Conservation (phyloP, 139 green algal genomes). For the Pleodorina starrii region DNA sequence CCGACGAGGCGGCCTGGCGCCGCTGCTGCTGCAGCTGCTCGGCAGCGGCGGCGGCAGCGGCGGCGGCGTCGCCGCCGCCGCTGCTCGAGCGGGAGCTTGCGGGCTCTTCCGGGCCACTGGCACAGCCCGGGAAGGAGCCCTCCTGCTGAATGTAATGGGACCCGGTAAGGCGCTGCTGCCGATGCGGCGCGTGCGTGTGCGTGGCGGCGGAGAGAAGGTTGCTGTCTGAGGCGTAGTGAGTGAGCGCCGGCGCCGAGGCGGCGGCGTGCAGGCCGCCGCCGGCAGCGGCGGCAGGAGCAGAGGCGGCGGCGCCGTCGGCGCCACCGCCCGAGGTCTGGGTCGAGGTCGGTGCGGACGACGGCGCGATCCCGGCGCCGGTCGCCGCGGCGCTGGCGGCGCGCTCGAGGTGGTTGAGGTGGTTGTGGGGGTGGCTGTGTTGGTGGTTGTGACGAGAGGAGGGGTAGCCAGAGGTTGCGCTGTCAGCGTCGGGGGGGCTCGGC, state of each 20-base stretch:
- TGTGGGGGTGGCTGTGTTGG: neutral
- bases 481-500: neutral
- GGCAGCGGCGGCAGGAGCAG: neutral
- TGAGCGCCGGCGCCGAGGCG: slow-evolving; percentile 30
- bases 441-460: neutral
- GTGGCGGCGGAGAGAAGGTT: neutral
- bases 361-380: neutral
- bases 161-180: too few species aligned
- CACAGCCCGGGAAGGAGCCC: neutral
- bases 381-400: neutral
- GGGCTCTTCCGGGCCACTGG: neutral
- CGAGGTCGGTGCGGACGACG: slow-evolving; percentile 1
- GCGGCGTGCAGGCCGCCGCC: slow-evolving; percentile 9
- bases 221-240: slow-evolving; percentile 26
- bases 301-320: neutral
- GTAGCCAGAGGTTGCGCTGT: neutral
- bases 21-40: neutral
- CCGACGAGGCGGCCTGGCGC: neutral
- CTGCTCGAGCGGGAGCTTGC: slow-evolving; percentile 11
- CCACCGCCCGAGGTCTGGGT: slow-evolving; percentile 18
- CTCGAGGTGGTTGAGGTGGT: neutral
- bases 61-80: slow-evolving; percentile 21
- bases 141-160: neutral
- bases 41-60: neutral
- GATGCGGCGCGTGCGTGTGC: too few species aligned